Evolutionary conservation across 352 stramenopile genomes (phyloP).

Genomic region (Phytophthora capsici): DNA sequence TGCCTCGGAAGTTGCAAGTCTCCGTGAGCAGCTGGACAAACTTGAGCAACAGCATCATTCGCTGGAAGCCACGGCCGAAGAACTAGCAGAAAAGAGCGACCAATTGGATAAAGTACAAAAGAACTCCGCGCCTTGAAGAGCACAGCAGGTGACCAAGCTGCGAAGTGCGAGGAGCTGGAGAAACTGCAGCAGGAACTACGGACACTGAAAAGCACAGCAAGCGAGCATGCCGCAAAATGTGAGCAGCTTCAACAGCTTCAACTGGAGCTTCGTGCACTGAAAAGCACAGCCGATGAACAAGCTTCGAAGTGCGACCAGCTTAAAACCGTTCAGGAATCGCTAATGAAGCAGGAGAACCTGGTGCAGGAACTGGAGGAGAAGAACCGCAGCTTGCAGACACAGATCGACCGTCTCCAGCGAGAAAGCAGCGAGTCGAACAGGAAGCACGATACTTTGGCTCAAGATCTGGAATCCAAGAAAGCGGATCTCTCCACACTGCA

Average conservation of each 20-base stretch:
- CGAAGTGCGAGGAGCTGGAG: conserved; percentile 16
- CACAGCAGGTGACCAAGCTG: conserved; percentile 15
- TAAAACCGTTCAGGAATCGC: conserved; percentile 18
- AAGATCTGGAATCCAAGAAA: conserved; percentile 25
- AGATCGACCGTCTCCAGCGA: conserved; percentile 10
- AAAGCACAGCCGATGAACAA: conserved; percentile 18
- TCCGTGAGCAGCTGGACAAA: conserved; percentile 26
- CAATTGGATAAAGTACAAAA: conserved; percentile 31
- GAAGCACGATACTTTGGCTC: conserved; percentile 12
- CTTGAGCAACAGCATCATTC: conserved; percentile 28
- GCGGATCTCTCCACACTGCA: conserved; percentile 15
- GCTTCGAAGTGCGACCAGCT: conserved; percentile 20
- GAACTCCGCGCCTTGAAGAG: conserved; percentile 18
- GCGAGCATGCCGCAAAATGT: conserved; percentile 17
- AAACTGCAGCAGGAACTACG: conserved; percentile 30
- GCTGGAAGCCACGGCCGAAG: conserved; percentile 14
- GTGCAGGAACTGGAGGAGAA: conserved; percentile 22
- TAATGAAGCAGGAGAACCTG: conserved; percentile 20
- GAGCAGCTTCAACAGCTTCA: conserved; percentile 26
- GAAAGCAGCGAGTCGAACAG: conserved; percentile 4
- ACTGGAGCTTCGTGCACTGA: conserved; percentile 23
- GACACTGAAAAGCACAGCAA: conserved; percentile 6
- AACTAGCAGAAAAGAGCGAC: conserved; percentile 20
- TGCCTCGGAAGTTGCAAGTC: conserved; percentile 10
- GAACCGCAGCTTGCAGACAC: conserved; percentile 20